Evolutionary conservation across 2,329 filamentous ascomycete genomes (phyloP), one percentile per base, ranked within the genome.

Genomic region (Cercospora sesami): DNA sequence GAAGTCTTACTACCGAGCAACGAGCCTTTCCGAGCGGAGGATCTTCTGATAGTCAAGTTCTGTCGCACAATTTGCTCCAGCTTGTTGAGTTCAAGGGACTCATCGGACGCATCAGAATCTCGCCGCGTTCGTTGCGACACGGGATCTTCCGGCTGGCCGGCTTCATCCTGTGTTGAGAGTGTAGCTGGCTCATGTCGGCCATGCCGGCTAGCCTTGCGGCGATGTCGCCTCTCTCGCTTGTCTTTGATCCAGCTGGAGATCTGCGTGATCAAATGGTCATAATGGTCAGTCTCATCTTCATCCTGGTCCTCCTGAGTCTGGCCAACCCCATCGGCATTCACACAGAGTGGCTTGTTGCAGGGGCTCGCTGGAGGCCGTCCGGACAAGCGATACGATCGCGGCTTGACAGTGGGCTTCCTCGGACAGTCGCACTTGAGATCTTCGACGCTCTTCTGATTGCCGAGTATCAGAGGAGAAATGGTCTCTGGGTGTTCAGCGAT

Each of bases 191-290:
- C 53, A 8, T 58, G 63, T 12, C 51, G 45, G 10, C 63, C 68
- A 26, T 66, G 55, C 57, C 42, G 64, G 39, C 23, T 60, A 68
- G 73, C 67, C 72, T 78, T 82, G 74, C 78, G 80, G 76, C 84
- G 75, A 45, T 86, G 85, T 73, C 88, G 88, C 78, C 90, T 91
- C 33, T 84, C 81, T 76, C 90, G 91, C 80, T 97, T 93, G 60
- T 90, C 87, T 73, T 94, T 88, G 45, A 97, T 82, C 94, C 94
- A 98, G 72, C 92, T 88, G 28, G 87, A 85, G 14, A 97, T 89
- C 76, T 96, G 92, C 21, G 89, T 85, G 5, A 75, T 70, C 16
- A 77, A 66, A 21, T 69, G 65, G 48, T 76, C 72, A 14, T 75
- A 63, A 30, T 75, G 72, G 26, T 68, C 62, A 33, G 70, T 48